phyloP scores from a whole-genome alignment of 352 stramenopile species.

The Thraustochytrium sp. region DNA sequence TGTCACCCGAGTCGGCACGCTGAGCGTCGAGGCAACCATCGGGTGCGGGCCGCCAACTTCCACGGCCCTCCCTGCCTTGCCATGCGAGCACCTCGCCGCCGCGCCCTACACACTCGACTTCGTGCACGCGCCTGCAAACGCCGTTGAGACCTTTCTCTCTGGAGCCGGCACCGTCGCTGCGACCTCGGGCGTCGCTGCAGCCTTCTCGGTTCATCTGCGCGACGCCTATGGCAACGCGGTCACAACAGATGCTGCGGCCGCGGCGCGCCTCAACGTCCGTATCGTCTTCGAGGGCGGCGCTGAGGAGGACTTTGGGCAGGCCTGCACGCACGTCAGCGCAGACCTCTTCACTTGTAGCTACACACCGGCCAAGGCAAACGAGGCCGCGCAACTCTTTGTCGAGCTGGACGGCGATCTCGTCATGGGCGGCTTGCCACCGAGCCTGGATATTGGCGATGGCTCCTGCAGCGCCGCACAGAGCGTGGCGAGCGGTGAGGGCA shows the following conservation, averaged over 20 bases:
- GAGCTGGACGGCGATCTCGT: background rate
- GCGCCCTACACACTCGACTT: background rate
- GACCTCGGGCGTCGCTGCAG: background rate
- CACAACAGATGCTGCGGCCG: background rate
- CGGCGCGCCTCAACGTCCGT: background rate
- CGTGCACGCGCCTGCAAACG: background rate
- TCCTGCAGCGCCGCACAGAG: background rate
- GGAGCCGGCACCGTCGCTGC: background rate
- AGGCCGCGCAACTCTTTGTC: background rate
- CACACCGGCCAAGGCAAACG: background rate
- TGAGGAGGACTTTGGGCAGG: background rate
- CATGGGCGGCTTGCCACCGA: background rate
- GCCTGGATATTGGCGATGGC: background rate
- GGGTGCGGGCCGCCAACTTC: background rate
- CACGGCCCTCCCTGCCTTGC: background rate
- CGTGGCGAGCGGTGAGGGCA: background rate
- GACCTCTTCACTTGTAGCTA: constrained; percentile 5
- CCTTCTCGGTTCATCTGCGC: background rate
- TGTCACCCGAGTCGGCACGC: background rate
- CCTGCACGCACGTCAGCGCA: background rate
- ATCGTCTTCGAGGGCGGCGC: background rate
- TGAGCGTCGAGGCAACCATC: background rate
- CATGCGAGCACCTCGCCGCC: constrained; percentile 1
- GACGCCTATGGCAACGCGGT: background rate
- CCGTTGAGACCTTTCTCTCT: background rate